These are phyloP conservation scores for Blastocystis sp. DNA, from an alignment of 352 stramenopile species.

Conservation along the genomic window DNA sequence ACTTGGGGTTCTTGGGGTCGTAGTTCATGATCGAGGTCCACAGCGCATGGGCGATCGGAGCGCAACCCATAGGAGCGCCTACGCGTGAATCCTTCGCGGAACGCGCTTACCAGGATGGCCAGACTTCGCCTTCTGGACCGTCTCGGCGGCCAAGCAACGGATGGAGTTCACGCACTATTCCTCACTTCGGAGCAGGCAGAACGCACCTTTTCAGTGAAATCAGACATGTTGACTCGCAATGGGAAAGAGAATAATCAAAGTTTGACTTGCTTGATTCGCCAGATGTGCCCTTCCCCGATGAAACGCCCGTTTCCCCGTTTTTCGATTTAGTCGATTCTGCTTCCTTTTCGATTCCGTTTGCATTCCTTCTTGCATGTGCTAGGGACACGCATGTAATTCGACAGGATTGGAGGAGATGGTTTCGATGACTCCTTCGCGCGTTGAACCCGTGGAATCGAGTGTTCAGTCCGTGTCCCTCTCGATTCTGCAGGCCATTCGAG, in stretches of 20 bases:
- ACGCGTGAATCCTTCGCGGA: constrained; percentile 18
- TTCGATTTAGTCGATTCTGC: background rate
- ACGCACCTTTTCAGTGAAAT: constrained; percentile 65
- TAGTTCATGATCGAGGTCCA: constrained; percentile 88
- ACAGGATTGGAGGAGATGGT: background rate
- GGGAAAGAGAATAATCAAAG: background rate
- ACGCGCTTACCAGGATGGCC: constrained; percentile 84
- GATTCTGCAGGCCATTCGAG: background rate
- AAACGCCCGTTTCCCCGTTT: constrained; percentile 13
- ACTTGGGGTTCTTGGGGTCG: constrained; percentile 77
- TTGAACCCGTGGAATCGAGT: too few species aligned
- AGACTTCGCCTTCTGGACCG: constrained; percentile 92
- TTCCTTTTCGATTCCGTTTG: background rate
- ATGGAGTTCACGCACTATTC: constrained; percentile 94
- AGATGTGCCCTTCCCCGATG: background rate
- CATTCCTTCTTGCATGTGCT: background rate
- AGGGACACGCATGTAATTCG: background rate
- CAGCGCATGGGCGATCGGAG: constrained; percentile 93
- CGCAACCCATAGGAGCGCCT: constrained; percentile 94
- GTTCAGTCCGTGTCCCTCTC: too few species aligned
- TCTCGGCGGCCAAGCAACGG: constrained; percentile 91
- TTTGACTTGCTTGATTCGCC: constrained; percentile 8
- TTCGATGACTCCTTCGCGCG: too few species aligned
- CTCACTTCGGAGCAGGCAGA: constrained; percentile 14
- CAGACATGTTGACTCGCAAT: constrained; percentile 42